Base-by-base conservation (phyloP, 2,329 filamentous ascomycete species). In the Colletotrichum sp. region DNA sequence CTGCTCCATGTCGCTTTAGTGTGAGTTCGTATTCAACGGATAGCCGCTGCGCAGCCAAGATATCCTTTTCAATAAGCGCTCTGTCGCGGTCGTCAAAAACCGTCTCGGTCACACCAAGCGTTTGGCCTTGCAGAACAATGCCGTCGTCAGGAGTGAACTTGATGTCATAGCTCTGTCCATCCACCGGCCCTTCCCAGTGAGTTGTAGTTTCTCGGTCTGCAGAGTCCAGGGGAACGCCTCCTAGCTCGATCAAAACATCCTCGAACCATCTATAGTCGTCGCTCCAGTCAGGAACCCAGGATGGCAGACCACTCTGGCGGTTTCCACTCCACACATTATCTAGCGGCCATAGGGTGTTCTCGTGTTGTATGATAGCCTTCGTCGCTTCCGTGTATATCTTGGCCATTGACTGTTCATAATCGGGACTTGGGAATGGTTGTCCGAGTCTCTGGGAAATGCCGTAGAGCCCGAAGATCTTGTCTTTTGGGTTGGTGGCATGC, bases 121-220 rank as follows among this genome's bases (percentile, higher is more conserved):
- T 28, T 58, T 58, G 55, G 55, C 55, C 55, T 1, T 58, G 55
- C 1, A 58, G 55, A 6, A 58, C 1, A 1, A 58, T 58, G 55
- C 55, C 55, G 0, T 58, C 12, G 21, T 58, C 55, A 18, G 1
- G 0, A 58, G 55, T 58, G 55, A 58, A 58, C 0, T 58, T 24
- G 16, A 58, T 18, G 0, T 4, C 55, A 16, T 24, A 28, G 26
- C 0, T 18, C 3, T 2, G 55, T 18, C 0, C 1, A 1, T 58
- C 24, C 1, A 26, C 55, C 9, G 55, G 55, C 0, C 24, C 55
- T 6, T 58, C 55, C 55, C 55, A 58, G 16, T 58, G 55, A 1
- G 1, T 0, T 28, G 55, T 58, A 1, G 55, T 58, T 8, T 58
- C 55, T 18, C 55, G 13, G 55, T 58, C 55, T 24, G 55, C 24